phyloP scores from a whole-genome alignment of 805 yeast genomes.

The Saturnispora silvae region DNA sequence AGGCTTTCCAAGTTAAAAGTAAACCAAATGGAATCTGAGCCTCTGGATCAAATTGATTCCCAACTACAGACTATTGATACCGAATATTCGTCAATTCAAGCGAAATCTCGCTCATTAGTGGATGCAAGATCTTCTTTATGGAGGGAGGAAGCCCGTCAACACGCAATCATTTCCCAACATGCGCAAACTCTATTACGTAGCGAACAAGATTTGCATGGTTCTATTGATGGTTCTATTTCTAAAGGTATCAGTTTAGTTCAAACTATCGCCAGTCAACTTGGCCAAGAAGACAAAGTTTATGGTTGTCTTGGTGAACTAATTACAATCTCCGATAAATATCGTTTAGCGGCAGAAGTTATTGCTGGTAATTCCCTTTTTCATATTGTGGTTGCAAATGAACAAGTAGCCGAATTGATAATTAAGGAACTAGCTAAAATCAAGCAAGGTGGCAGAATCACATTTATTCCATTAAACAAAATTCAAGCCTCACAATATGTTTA shows the following conservation, averaged over 20 bases:
- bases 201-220: constrained; percentile 51
- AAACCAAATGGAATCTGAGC: background rate
- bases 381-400: constrained; percentile 81
- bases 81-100: constrained; percentile 24
- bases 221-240: constrained; percentile 64
- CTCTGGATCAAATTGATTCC: constrained; percentile 23
- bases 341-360: constrained; percentile 76
- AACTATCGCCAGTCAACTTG: constrained; percentile 48
- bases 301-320: constrained; percentile 85
- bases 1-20: constrained; percentile 4
- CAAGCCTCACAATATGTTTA: constrained; percentile 32
- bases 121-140: constrained; percentile 66
- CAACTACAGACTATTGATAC: constrained; percentile 15
- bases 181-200: constrained; percentile 43
- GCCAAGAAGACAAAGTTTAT: constrained; percentile 47
- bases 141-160: constrained; percentile 66
- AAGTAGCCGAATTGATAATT: constrained; percentile 71
- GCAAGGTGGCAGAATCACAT: constrained; percentile 81
- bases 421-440: constrained; percentile 59
- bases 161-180: constrained; percentile 41
- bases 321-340: constrained; percentile 69
- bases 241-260: constrained; percentile 62
- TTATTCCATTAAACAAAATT: constrained; percentile 78
- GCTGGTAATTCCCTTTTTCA: constrained; percentile 84
- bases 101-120: constrained; percentile 32